A percentile compares a stretch with the other conserved stretches of the same genome.
Evolutionary conservation across 768 basidiomycete species (phyloP).

Genomic region (Hypholoma sublateritium): DNA sequence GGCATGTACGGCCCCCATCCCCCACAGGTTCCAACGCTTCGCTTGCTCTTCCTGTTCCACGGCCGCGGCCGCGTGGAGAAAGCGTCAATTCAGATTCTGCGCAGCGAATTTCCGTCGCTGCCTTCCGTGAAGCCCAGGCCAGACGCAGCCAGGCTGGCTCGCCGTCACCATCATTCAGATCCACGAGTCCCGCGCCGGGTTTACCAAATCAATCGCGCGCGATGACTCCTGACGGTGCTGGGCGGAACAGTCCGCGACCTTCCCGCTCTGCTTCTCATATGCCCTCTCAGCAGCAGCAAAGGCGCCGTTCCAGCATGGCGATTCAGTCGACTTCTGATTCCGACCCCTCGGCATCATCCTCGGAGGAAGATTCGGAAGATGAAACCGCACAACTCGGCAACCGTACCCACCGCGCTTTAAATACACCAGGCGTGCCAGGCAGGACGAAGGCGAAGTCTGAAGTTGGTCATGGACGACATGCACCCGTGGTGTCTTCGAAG

Average conservation of each 20-base stretch:
- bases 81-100: constrained; percentile 65
- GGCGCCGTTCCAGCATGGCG: constrained; percentile 23
- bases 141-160: constrained; percentile 62
- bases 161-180: constrained; percentile 51
- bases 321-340: constrained; percentile 28
- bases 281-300: constrained; percentile 11
- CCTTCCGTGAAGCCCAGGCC: constrained; percentile 78
- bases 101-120: constrained; percentile 78
- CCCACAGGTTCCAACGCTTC: constrained; percentile 32
- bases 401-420: constrained; percentile 9
- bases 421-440: constrained; percentile 14
- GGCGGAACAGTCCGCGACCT: constrained; percentile 22
- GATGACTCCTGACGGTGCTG: constrained; percentile 15
- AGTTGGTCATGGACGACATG: constrained; percentile 34
- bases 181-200: constrained; percentile 30
- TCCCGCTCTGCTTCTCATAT: constrained; percentile 21
- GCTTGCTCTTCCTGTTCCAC: constrained; percentile 40
- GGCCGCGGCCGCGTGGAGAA: constrained; percentile 54
- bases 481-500: constrained; percentile 11
- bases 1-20: constrained; percentile 57
- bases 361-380: constrained; percentile 25
- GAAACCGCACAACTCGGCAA: constrained; percentile 16
- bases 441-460: constrained; percentile 38
- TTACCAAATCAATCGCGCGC: constrained; percentile 18
- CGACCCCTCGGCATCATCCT: constrained; percentile 25